These are phyloP conservation scores for Caulochytrium protostelioides DNA, from an alignment of 371 early-diverging fungal species.

Conservation along the genomic window DNA sequence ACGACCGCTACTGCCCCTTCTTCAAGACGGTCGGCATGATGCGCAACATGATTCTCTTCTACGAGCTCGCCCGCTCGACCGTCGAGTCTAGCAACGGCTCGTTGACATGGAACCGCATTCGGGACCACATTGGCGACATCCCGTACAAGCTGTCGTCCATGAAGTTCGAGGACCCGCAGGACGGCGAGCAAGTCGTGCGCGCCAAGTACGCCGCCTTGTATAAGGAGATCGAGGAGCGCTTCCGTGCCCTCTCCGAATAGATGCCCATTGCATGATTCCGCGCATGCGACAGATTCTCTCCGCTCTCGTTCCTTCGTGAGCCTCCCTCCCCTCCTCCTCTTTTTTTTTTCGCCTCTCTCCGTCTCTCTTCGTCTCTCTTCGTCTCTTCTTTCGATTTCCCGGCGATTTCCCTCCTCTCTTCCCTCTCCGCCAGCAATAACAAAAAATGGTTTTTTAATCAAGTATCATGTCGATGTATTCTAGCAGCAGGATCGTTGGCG, in stretches of 20 bases:
- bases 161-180: slow-evolving; percentile 98
- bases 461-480: no score
- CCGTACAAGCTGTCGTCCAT: slow-evolving; percentile 92
- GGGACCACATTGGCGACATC: slow-evolving; percentile 79
- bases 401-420: no score
- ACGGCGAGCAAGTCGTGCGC: slow-evolving; percentile 66
- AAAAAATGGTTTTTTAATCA: no score
- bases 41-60: slow-evolving; percentile 93
- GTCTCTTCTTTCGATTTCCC: no score
- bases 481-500: no score
- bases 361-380: no score
- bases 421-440: no score
- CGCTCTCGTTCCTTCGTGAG: no score
- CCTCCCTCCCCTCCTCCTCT: no score
- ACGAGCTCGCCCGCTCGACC: slow-evolving; percentile 76
- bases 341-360: no score
- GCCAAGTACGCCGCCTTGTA: slow-evolving; percentile 65
- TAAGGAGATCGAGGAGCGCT: slow-evolving; percentile 91
- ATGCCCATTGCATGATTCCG: no score
- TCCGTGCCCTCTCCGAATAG: slow-evolving; percentile 53
- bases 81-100: slow-evolving; percentile 75
- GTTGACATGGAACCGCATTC: slow-evolving; percentile 88
- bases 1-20: slow-evolving; percentile 99
- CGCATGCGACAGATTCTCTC: no score
- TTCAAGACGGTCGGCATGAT: slow-evolving; percentile 97